Percentiles rank a stretch among this genome's conserved stretches.
phyloP scores from a whole-genome alignment of 1,284 basidiomycete genomes.

The Meripilus lineatus region DNA sequence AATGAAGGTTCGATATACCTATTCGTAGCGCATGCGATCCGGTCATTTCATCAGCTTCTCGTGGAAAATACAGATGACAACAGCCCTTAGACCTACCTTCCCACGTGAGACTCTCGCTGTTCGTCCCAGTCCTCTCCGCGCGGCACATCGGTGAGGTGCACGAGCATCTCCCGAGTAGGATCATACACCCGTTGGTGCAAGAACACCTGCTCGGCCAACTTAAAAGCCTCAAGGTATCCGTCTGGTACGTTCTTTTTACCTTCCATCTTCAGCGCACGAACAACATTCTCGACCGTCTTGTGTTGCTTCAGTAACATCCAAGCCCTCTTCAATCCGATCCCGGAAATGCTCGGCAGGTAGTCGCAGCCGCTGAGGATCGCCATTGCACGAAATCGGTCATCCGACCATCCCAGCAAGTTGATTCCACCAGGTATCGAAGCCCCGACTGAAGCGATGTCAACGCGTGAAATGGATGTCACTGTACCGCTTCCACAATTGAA shows the following conservation, averaged over 20 bases:
- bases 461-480: conserved; percentile 77
- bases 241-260: conserved; percentile 82
- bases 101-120: conserved; percentile 71
- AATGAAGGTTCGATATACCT: conserved; percentile 57
- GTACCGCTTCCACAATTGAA: conserved; percentile 72
- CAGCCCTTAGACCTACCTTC: conserved; percentile 47
- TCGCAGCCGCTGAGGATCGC: conserved; percentile 97
- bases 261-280: conserved; percentile 79
- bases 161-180: conserved; percentile 59
- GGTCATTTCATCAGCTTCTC: conserved; percentile 10
- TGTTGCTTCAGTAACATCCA: conserved; percentile 77
- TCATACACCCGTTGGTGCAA: conserved; percentile 93
- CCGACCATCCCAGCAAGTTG: conserved; percentile 85
- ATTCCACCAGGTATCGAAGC: conserved; percentile 54
- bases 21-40: conserved; percentile 10
- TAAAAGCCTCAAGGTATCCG: conserved; percentile 71
- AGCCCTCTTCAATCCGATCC: conserved; percentile 95
- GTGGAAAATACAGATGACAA: conserved; percentile 8
- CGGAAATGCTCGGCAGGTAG: conserved; percentile 91
- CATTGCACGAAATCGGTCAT: conserved; percentile 89
- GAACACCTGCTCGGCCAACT: conserved; percentile 88
- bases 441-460: conserved; percentile 68
- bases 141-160: conserved; percentile 61
- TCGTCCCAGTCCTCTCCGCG: conserved; percentile 51
- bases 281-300: conserved; percentile 83